Evolutionary conservation across 257 asterid genomes (phyloP), one percentile per base, ranked within the genome.

Genomic region (Salvia rosmarinus): DNA sequence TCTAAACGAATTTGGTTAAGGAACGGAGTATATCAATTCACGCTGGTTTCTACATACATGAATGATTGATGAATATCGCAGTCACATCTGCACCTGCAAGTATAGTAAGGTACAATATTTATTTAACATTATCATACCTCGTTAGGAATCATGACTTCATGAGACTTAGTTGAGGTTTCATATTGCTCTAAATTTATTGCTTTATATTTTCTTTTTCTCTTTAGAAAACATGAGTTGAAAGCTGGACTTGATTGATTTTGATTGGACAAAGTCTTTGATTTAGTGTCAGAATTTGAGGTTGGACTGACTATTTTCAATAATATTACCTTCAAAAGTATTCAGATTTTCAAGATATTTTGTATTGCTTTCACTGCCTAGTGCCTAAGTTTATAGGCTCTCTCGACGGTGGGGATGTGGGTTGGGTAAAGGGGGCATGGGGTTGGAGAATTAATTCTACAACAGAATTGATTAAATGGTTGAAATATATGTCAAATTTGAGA

Each of bases 401-500:
- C n/a, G n/a, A n/a, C n/a, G n/a, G 30, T 25, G 30, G 30, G 3
- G 30, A n/a, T n/a, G 30, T 25, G 30, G 30, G 30, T 25, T 25
- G 30, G 30, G 1, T 25, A 25, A 25, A 25, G 30, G 30, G 1
- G 30, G 30, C 30, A 25, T 25, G 30, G 30, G 30, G 30, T 25
- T 25, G 0, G 4, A 2, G 10, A 14, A 9, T 30, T 35, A 59
- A n/a, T 59, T 37, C 49, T 61, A 62, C 37, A 20, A 9, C 3
- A 11, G 1, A 64, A 21, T 21, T 3, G 40, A 64, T 64, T 25
- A 23, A 43, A 13, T 13, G 4, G 13, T 23, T 23, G 25, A 64
- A 64, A 25, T 13, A 30, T 57, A 8, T 59, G 61, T 57, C 42
- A 28, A 28, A 61, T 61, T 23, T 35, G 40, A 57, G 64, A 11